phyloP scores from a whole-genome alignment of 768 basidiomycete genomes.

The Naganishia friedmannii region DNA sequence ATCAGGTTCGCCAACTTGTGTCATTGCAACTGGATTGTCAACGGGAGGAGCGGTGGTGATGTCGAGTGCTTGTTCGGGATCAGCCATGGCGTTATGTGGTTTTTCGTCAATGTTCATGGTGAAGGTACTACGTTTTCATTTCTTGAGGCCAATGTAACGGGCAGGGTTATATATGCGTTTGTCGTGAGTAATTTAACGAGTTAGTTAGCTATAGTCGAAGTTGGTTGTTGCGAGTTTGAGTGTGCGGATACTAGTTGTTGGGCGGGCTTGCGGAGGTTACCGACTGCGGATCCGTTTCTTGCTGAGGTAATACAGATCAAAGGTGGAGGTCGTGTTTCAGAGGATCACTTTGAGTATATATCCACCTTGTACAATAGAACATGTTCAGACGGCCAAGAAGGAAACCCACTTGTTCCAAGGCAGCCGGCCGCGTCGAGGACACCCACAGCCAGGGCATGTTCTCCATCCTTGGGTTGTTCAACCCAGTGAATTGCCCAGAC shows the following conservation, averaged over 20 bases:
- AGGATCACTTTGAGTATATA: no score
- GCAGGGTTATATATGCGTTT: not conserved
- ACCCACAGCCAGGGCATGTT: conserved; percentile 5
- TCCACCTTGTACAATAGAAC: no score
- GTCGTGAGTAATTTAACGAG: no score
- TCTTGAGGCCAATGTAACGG: not conserved
- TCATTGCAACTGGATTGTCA: conserved; percentile 16
- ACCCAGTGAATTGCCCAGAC: conserved; percentile 25
- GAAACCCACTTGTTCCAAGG: no score
- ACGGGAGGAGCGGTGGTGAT: not conserved
- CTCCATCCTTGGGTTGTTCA: conserved; percentile 25
- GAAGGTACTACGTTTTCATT: not conserved
- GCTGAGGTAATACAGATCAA: no score
- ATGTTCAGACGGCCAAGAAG: no score
- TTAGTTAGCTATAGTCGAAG: no score
- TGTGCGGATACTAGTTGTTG: no score
- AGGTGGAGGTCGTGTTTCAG: no score
- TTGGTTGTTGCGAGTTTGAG: no score
- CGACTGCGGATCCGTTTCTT: no score
- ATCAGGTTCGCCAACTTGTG: not conserved
- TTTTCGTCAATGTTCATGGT: not conserved
- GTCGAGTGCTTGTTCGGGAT: not conserved
- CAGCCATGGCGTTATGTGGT: not conserved
- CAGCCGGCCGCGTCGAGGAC: not conserved
- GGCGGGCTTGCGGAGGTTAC: no score